Percentiles rank a stretch among this genome's conserved stretches.
Evolutionary conservation across 2,329 filamentous ascomycete species (phyloP).

Genomic region (Ascochyta fabae): DNA sequence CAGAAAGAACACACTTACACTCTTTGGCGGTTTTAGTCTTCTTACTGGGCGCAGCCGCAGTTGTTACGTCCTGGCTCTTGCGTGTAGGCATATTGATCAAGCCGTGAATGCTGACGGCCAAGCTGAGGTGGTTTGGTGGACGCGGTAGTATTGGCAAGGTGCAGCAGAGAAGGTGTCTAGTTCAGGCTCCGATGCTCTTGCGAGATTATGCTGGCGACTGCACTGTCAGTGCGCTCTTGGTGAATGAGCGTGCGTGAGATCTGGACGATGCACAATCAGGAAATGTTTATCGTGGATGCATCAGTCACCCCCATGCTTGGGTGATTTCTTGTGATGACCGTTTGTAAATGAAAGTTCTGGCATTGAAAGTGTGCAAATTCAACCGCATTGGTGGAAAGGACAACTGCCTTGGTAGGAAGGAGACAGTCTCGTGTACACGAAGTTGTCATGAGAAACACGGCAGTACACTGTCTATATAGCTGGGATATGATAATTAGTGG

Average conservation of each 20-base stretch:
- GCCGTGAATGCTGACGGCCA: not conserved
- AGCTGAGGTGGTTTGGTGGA: not conserved
- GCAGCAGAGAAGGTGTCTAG: not conserved
- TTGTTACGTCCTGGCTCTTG: not conserved
- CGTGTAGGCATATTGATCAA: conserved; percentile 9
- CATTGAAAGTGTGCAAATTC: not conserved
- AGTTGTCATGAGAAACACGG: not conserved
- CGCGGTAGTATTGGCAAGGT: not conserved
- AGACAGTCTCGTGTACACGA: not conserved
- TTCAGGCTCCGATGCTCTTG: not conserved
- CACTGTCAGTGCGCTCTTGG: not conserved
- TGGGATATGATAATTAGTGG: not conserved
- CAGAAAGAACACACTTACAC: not conserved
- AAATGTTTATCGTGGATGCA: not conserved
- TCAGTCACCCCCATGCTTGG: not conserved
- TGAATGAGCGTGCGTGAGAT: conserved; percentile 1
- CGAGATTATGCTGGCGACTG: not conserved
- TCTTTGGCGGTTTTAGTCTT: conserved; percentile 2
- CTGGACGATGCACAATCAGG: not conserved
- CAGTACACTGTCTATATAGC: not conserved
- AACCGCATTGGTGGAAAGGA: not conserved
- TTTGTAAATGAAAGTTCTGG: not conserved
- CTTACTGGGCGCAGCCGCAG: not conserved
- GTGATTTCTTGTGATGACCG: not conserved
- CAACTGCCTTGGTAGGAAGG: not conserved